A percentile compares a stretch with the other conserved stretches of the same genome.
Evolutionary conservation across 371 early-diverging fungal genomes (phyloP).

Genomic region (Rhizopus sp.): DNA sequence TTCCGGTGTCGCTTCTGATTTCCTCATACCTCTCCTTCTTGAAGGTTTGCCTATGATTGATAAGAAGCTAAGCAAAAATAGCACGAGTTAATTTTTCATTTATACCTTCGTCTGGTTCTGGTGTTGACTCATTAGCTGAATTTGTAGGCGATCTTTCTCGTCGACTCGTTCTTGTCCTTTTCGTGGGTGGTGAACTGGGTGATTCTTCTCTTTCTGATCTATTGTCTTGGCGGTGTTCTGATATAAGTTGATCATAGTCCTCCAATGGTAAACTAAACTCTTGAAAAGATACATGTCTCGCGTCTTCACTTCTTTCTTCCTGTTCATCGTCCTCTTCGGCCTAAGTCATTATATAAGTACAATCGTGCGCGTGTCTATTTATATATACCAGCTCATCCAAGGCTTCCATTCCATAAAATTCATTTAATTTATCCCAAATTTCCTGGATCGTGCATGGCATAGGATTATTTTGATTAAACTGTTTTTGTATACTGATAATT

Average conservation of each 20-base stretch:
- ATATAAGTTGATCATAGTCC: slow-evolving; percentile 60
- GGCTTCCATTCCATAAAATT: slow-evolving; percentile 56
- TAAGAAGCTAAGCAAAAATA: background rate
- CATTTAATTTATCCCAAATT: slow-evolving; percentile 54
- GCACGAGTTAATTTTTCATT: background rate
- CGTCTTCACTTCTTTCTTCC: slow-evolving; percentile 29
- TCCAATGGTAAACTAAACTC: slow-evolving; percentile 60
- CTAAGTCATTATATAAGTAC: slow-evolving; percentile 9
- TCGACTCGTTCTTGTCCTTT: slow-evolving; percentile 46
- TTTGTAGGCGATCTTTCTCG: slow-evolving; percentile 58
- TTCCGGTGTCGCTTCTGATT: slow-evolving; percentile 33
- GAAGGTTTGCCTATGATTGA: slow-evolving; percentile 22
- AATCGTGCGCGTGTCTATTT: background rate
- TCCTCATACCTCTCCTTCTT: slow-evolving; percentile 28
- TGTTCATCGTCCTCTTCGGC: slow-evolving; percentile 53
- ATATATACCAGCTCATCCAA: slow-evolving; percentile 58
- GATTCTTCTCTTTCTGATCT: slow-evolving; percentile 39
- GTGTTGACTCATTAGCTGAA: slow-evolving; percentile 53
- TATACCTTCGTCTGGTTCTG: slow-evolving; percentile 62
- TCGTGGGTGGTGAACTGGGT: slow-evolving; percentile 40
- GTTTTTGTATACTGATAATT: slow-evolving; percentile 60
- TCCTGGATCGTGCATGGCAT: slow-evolving; percentile 50
- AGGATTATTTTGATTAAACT: slow-evolving; percentile 55
- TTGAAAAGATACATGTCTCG: slow-evolving; percentile 34
- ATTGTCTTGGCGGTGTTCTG: slow-evolving; percentile 56